A percentile compares a stretch with the other conserved stretches of the same genome.
Evolutionary conservation across 2,329 filamentous ascomycete species (phyloP).

Genomic region (Aspergillus fumigatiaffinis): DNA sequence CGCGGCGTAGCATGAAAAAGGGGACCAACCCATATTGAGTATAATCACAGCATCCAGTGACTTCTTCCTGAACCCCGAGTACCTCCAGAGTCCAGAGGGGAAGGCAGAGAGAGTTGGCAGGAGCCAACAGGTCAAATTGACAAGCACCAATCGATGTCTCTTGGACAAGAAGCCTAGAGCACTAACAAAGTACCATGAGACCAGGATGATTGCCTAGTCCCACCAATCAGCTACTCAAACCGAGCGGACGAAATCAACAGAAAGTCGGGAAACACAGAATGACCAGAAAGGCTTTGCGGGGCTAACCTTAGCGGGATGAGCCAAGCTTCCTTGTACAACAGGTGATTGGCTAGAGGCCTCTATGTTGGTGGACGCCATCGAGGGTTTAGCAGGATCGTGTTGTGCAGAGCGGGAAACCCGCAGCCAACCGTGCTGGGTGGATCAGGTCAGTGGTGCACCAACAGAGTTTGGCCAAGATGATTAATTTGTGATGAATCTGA

Average conservation of each 20-base stretch:
- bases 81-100: background rate
- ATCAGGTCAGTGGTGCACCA: slow-evolving; percentile 4
- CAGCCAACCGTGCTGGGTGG: slow-evolving; percentile 19
- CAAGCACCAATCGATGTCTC: background rate
- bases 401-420: slow-evolving; percentile 19
- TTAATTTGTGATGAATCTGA: slow-evolving; percentile 9
- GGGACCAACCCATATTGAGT: background rate
- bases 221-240: background rate
- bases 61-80: background rate
- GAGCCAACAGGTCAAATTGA: background rate
- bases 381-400: slow-evolving; percentile 4
- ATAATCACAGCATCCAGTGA: background rate
- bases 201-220: background rate
- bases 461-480: slow-evolving; percentile 7
- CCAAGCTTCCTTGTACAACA: slow-evolving; percentile 18
- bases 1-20: background rate
- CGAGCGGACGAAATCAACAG: background rate
- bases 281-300: background rate
- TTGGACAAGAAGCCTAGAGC: background rate
- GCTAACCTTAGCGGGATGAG: slow-evolving; percentile 16
- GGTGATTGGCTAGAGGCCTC: slow-evolving; percentile 14
- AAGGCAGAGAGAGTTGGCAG: background rate
- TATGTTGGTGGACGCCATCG: background rate
- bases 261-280: background rate
- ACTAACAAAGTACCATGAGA: background rate